Base-by-base conservation (phyloP, 1,139 yeast genomes). In the Lodderomyces oxycetoniae region DNA sequence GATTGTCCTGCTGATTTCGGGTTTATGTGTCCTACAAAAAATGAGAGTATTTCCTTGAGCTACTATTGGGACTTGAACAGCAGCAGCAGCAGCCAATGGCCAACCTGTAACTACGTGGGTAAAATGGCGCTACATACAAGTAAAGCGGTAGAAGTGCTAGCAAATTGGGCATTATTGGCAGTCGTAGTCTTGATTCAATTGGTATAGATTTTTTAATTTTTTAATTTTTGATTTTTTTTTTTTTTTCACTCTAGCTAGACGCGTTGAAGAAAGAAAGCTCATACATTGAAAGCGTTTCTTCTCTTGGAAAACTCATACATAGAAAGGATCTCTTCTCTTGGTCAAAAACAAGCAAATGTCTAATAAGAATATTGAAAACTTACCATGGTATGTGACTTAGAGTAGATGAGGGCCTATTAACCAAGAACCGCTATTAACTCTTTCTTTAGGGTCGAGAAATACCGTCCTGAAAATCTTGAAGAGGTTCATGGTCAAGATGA, bases 401-500 rank as follows among this genome's bases (percentile, higher is more conserved):
- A 4, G 9, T 21, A n/a, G 3, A 14, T 13, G 23, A 20, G 23
- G 23, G 23, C 23, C 10, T 8, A 20, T 20, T 20, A 20, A 8
- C 8, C 23, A n/a, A n/a, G n/a, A n/a, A n/a, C n/a, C n/a, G n/a
- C n/a, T 14, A 32, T 30, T 19, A 37, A 13, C 17, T 19, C 17
- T 16, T 25, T 25, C 16, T 30, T 4, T 21, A 67, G 88, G 98
- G 95, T 93, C 33, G 99, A 93, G 57, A 93, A 93, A 57, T 93
- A 91, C 57, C 79, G 99, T 45, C 99, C 99, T 0, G 66, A 68
- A 28, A 68, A 79, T 4, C 64, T 93, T 33, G 86, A 84, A 44
- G 96, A 91, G 32, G 93, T 93, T 7, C 78, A 85, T 45, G 98
- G 98, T 7, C 98, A 93, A 53, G 77, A 77, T 35, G 93, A 85